Base-by-base conservation (phyloP, 345 rosid genomes). In the Orychophragmus violaceus region DNA sequence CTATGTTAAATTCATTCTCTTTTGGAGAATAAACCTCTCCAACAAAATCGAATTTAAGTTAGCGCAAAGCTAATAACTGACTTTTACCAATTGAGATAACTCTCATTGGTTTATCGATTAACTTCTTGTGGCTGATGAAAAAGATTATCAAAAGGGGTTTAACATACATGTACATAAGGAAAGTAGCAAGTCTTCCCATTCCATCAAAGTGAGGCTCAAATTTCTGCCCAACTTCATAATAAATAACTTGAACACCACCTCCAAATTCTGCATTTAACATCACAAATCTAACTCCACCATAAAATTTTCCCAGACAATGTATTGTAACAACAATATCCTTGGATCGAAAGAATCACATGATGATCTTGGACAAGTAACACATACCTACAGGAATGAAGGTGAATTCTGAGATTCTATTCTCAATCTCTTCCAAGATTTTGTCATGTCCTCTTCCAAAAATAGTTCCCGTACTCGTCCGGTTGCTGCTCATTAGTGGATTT, bases 131-230 rank as follows among this genome's bases (percentile, higher is more conserved):
- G 7, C 16, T 33, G 18, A 41, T 14, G 24, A 46, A 37, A 36
- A 52, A 51, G 12, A 50, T 42, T 14, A 41, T 14, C 10, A 70
- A 51, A 0, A 22, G 30, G 48, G 46, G 19, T 62, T 54, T 64
- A 78, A 1, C 95, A 75, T 66, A 93, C 98, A 93, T 90, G 76
- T 93, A 90, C 97, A 90, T 90, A 52, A 93, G 91, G 42, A 93
- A 69, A 0, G 98, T 93, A 70, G 94, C 98, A 46, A 88, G 76
- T 62, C 97, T 86, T 64, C 85, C 89, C 18, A 91, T 87, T 13
- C 96, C 97, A 48, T 90, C 98, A 72, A 29, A 84, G 70, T 93
- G 98, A 73, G 94, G 92, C 71, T 88, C 91, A 60, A 82, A 87
- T 64, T 83, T 84, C 57, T 90, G 98, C 55, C 98, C 98, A 55